Base-by-base conservation (phyloP, 108 stramenopile species). In the Aureococcus anophagefferens region DNA sequence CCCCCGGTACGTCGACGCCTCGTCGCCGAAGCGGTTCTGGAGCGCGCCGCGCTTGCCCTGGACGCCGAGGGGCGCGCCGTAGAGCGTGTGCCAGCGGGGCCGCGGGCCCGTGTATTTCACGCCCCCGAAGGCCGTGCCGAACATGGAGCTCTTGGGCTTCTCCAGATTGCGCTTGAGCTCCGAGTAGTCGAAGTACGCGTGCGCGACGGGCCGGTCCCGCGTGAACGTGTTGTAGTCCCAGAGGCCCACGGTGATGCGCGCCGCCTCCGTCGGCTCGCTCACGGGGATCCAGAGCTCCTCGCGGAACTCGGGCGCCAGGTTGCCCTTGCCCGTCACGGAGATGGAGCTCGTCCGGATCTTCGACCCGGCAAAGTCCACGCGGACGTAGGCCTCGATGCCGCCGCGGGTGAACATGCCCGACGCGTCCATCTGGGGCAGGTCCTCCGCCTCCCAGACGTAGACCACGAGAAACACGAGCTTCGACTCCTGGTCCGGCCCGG, bases 311-410 rank as follows among this genome's bases (percentile, higher is more conserved):
- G 71, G 75, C n/a, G 63, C 33, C 21, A 63, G 74, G 36, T 33
- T 30, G 9, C 69, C 13, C 29, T 70, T 62, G 7, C 62, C 67
- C 65, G 64, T 46, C 30, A 46, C 17, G 4, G 68, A 29, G 21
- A 37, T 37, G 11, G 13, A 32, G 5, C 29, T n/a, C 30, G 76
- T 80, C 59, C 37, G n/a, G 46, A 36, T 28, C 21, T 18, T 28
- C n/a, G 64, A 44, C 35, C 74, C 74, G 63, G 34, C 73, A 63
- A 75, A 79, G 0, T 69, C 40, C 28, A 72, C 66, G 30, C 73
- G 59, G 33, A 72, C 59, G 68, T 75, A 84, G 64, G 83, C 83
- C 28, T 84, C 83, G 69, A 80, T 79, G 45, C 80, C 80, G 3
- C 30, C 59, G 13, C 21, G 73, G 28, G 34, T 34, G 30, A 69